These are phyloP conservation scores for Puccinellia tenuiflora DNA, from an alignment of 176 grass and related monocot species.

Conservation along the genomic window DNA sequence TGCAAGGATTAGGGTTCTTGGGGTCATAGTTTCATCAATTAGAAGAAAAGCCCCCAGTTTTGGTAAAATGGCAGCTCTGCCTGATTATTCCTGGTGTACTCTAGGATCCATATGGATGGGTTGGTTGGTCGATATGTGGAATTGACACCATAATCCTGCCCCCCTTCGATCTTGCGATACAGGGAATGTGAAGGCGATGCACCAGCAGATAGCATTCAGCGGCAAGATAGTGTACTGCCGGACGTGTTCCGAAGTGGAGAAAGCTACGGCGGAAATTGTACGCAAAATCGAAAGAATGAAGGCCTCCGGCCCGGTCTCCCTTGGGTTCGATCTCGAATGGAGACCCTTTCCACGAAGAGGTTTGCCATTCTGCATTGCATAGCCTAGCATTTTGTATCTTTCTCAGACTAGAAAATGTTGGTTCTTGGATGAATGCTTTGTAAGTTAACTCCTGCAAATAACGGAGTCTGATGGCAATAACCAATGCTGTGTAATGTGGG, in stretches of 20 bases:
- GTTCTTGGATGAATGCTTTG: neutral
- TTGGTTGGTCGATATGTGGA: neutral
- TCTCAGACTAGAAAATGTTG: neutral
- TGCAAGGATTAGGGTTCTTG: neutral
- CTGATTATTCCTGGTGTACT: neutral
- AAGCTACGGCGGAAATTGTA: constrained; percentile 50
- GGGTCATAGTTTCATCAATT: neutral
- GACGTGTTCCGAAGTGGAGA: constrained; percentile 59
- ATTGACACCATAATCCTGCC: neutral
- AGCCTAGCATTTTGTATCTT: neutral
- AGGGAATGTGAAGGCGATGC: constrained; percentile 38
- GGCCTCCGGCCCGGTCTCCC: constrained; percentile 34
- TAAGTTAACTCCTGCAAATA: neutral
- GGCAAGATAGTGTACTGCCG: constrained; percentile 67
- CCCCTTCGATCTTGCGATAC: neutral
- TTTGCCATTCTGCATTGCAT: constrained; percentile 31
- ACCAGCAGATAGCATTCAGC: constrained; percentile 47
- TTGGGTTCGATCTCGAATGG: constrained; percentile 94
- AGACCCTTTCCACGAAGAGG: constrained; percentile 66
- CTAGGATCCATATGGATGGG: neutral
- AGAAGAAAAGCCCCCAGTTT: neutral
- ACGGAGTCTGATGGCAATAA: neutral
- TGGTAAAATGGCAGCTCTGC: neutral
- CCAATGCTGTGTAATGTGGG: neutral
- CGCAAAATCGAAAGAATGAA: constrained; percentile 47